Conservation (phyloP, 2,329 filamentous ascomycete genomes). For the Macrophomina tecta region DNA sequence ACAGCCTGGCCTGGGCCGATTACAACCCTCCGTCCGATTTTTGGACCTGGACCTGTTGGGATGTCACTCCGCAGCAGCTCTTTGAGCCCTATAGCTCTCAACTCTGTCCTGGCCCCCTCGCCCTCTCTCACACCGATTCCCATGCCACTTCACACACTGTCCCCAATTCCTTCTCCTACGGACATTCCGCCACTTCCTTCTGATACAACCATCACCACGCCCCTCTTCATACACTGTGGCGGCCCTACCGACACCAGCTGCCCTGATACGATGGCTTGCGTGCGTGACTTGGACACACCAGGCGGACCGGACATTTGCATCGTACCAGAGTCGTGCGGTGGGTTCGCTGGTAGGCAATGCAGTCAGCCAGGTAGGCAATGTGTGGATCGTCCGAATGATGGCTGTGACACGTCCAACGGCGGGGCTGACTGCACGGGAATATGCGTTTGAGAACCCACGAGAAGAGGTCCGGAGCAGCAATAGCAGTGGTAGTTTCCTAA, state of each 20-base stretch:
- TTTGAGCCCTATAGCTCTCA: neutral
- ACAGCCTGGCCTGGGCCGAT: constrained; percentile 4
- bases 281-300: neutral
- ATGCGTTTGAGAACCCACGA: constrained; percentile 38
- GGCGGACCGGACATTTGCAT: constrained; percentile 42
- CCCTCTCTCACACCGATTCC: neutral
- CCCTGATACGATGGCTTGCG: neutral
- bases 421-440: constrained; percentile 53
- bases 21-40: neutral
- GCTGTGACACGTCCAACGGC: constrained; percentile 47
- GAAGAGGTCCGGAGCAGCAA: too few species aligned
- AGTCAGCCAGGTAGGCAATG: constrained; percentile 42
- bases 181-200: neutral
- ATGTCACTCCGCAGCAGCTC: neutral
- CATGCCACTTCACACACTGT: neutral
- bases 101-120: neutral
- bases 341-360: constrained; percentile 48
- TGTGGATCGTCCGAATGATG: constrained; percentile 51
- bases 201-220: neutral
- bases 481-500: too few species aligned
- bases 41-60: neutral
- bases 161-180: neutral
- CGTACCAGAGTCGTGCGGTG: constrained; percentile 47
- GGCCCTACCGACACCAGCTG: neutral
- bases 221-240: neutral